Evolutionary conservation across 2,329 filamentous ascomycete genomes (phyloP), one percentile per base, ranked within the genome.

Genomic region (Arthroderma sp.): DNA sequence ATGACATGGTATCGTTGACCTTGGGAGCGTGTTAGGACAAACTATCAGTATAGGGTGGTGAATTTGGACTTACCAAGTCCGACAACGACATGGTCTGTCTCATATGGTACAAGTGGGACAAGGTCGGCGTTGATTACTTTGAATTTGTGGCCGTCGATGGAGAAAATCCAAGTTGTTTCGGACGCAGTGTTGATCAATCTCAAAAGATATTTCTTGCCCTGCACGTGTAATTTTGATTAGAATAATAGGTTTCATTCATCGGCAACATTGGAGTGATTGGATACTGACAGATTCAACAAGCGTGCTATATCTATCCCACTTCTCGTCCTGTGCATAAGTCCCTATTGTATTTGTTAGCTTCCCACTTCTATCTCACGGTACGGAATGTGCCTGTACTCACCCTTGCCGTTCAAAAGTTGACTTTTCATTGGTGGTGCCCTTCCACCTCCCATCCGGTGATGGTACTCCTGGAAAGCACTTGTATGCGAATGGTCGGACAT

Each of bases 111-210:
- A 27, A 81, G 66, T 1, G 76, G 74, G 0, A 80, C 72, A 3
- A 80, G 58, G 47, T 79, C 78, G 11, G 59, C 45, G 0, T 69
- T 66, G 36, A 81, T 77, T 30, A 82, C 74, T 0, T 65, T 72
- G 51, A 82, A 55, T 0, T 54, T 68, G 56, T 82, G 77, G 40
- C 71, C 68, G 33, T 69, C 67, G 29, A 69, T 63, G 39, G 57
- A 60, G 54, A 81, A 76, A 40, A 69, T 62, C 57, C 73, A 65
- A 46, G 72, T 58, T 30, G 63, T 68, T 54, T 77, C 65, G 42
- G 68, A 60, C 33, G 75, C 66, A 40, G 58, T 53, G 48, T 63
- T 62, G 49, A 64, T 58, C 6, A 65, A 27, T 29, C 54, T 38
- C 52, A 68, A n/a, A 39, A 63, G 42, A 40, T 60, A 50, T 38